phyloP scores from a whole-genome alignment of 352 stramenopile species.

The Saprolegnia diclina region DNA sequence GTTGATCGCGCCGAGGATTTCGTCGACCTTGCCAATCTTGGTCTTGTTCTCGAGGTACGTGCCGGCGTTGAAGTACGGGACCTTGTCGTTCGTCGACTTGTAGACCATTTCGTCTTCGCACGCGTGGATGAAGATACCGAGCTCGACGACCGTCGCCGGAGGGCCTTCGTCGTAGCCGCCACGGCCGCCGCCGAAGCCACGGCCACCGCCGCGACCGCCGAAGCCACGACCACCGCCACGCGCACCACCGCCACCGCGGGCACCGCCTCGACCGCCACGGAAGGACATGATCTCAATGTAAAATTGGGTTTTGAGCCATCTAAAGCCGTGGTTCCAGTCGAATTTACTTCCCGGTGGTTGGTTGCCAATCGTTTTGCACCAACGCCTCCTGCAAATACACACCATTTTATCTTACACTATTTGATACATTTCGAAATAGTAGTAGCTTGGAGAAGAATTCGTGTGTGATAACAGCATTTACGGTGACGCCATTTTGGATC shows the following conservation, averaged over 20 bases:
- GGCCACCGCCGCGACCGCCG: conserved; percentile 38
- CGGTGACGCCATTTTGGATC: background rate
- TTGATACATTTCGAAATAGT: background rate
- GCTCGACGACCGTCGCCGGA: conserved; percentile 78
- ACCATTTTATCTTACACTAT: conserved; percentile 11
- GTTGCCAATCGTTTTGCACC: conserved; percentile 20
- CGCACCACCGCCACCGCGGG: conserved; percentile 33
- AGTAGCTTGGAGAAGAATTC: background rate
- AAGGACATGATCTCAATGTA: conserved; percentile 41
- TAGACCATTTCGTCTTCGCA: conserved; percentile 98
- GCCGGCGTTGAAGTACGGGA: conserved; percentile 99
- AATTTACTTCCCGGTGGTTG: conserved; percentile 3
- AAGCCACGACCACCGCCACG: conserved; percentile 36
- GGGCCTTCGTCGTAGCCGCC: conserved; percentile 53
- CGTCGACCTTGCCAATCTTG: conserved; percentile 98
- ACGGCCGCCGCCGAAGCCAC: conserved; percentile 41
- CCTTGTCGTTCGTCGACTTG: conserved; percentile 93
- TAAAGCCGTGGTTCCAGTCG: background rate
- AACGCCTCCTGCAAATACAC: background rate
- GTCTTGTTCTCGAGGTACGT: conserved; percentile 99
- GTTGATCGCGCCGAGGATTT: conserved; percentile 97
- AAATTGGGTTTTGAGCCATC: conserved; percentile 14
- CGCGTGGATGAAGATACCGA: conserved; percentile 94
- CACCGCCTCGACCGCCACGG: conserved; percentile 49
- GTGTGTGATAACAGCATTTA: too few relatives aligned